A percentile compares a stretch with the other conserved stretches of the same genome.
phyloP scores from a whole-genome alignment of 202 grass and related monocot genomes.

The Panicum hallii region DNA sequence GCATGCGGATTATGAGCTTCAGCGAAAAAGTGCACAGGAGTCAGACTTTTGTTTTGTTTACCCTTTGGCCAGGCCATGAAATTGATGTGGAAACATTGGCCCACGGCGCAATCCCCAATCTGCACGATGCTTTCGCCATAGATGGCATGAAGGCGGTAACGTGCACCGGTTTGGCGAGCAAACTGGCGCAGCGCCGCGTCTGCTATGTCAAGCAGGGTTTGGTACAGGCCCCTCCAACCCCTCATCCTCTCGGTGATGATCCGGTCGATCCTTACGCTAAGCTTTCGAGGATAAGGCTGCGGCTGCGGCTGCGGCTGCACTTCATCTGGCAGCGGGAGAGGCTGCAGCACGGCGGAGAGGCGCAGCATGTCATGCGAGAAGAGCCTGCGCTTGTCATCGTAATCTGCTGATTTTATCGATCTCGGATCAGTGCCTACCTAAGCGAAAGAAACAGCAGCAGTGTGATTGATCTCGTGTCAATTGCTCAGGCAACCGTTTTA shows the following conservation, averaged over 20 bases:
- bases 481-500: too few relatives aligned
- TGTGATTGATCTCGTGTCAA: too few relatives aligned
- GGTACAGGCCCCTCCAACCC: neutral
- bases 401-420: too few relatives aligned
- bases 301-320: neutral
- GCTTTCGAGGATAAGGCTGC: neutral
- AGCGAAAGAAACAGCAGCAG: too few relatives aligned
- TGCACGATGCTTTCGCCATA: neutral
- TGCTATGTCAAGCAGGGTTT: neutral
- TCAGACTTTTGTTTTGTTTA: neutral
- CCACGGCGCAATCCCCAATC: neutral
- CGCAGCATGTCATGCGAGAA: neutral
- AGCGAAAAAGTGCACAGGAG: conserved; percentile 33
- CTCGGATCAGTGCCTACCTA: too few relatives aligned
- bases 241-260: conserved; percentile 7
- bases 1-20: conserved; percentile 7
- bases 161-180: conserved; percentile 1
- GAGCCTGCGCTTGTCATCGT: neutral
- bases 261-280: neutral
- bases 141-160: conserved; percentile 15
- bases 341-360: conserved; percentile 14
- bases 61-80: conserved; percentile 38
- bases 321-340: neutral
- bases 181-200: conserved; percentile 34
- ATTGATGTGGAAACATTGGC: conserved; percentile 27